Evolutionary conservation across 2,329 filamentous ascomycete genomes (phyloP).

Genomic region (Akanthomyces muscarius): DNA sequence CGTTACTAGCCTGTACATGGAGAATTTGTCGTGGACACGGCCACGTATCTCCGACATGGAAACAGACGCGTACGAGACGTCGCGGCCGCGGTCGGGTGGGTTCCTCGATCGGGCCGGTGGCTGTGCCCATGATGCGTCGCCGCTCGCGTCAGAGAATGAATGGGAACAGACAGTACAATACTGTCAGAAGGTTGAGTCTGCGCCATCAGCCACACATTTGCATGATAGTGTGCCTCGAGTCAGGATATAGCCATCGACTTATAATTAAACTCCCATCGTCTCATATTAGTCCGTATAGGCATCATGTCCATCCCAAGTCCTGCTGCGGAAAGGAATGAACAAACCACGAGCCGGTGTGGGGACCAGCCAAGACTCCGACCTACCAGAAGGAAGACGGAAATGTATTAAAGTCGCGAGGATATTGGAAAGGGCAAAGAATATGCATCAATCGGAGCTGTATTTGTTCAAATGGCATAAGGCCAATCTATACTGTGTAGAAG

Average conservation of each 20-base stretch:
- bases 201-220: neutral
- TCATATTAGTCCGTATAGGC: no score
- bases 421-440: no score
- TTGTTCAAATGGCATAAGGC: neutral
- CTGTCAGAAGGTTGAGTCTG: neutral
- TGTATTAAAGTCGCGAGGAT: no score
- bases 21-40: neutral
- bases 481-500: conserved; percentile 1
- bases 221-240: neutral
- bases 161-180: neutral
- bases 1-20: neutral
- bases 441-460: conserved; percentile 1
- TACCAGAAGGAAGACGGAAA: no score
- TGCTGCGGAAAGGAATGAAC: no score
- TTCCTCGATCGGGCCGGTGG: neutral
- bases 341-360: no score
- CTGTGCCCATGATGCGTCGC: neutral
- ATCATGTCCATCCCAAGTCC: no score
- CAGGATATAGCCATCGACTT: neutral
- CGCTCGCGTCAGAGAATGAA: neutral
- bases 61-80: neutral
- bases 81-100: neutral
- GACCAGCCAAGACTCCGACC: no score
- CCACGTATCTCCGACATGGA: neutral
- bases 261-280: no score